Evolutionary conservation across 164 flowering plant genomes (phyloP).

Genomic region (Aristolochia californica): DNA sequence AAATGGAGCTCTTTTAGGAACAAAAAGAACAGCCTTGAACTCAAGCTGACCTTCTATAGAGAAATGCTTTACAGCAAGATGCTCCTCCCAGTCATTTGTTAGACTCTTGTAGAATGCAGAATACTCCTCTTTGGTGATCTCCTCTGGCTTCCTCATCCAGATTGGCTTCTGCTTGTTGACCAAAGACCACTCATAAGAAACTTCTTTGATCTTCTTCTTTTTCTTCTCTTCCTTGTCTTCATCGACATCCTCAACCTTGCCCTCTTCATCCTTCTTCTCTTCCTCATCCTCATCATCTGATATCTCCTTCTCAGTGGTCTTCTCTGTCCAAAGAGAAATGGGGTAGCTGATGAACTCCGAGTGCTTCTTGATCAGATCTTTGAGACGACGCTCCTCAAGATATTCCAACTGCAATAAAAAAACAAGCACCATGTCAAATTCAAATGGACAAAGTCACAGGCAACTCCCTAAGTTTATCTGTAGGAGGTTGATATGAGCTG

Average conservation of each 20-base stretch:
- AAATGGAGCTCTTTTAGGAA: slow-evolving; percentile 15
- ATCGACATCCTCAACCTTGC: slow-evolving; percentile 17
- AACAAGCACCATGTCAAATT: too few relatives aligned
- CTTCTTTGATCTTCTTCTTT: slow-evolving; percentile 30
- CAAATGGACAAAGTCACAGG: too few relatives aligned
- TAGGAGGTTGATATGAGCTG: too few relatives aligned
- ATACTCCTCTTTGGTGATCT: slow-evolving; percentile 31
- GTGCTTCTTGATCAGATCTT: slow-evolving; percentile 15
- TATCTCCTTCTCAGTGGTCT: slow-evolving; percentile 34
- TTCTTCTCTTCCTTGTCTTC: slow-evolving; percentile 17
- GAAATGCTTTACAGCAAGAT: slow-evolving; percentile 28
- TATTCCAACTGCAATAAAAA: slow-evolving; percentile 11
- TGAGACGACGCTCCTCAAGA: slow-evolving; percentile 14
- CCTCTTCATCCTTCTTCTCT: slow-evolving; percentile 22
- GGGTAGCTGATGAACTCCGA: slow-evolving; percentile 28
- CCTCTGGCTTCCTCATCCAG: slow-evolving; percentile 36
- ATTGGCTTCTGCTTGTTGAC: slow-evolving; percentile 35
- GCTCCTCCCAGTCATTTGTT: slow-evolving; percentile 20
- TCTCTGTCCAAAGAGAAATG: slow-evolving; percentile 26
- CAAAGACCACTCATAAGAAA: slow-evolving; percentile 25
- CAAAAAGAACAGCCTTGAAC: slow-evolving; percentile 17
- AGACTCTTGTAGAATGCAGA: slow-evolving; percentile 28
- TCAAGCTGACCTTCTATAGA: slow-evolving; percentile 22
- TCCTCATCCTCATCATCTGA: slow-evolving; percentile 46
- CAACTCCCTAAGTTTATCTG: too few relatives aligned